These are phyloP conservation scores for Hyaloscypha hepaticicola DNA, from an alignment of 495 filamentous ascomycete genomes.

Conservation along the genomic window DNA sequence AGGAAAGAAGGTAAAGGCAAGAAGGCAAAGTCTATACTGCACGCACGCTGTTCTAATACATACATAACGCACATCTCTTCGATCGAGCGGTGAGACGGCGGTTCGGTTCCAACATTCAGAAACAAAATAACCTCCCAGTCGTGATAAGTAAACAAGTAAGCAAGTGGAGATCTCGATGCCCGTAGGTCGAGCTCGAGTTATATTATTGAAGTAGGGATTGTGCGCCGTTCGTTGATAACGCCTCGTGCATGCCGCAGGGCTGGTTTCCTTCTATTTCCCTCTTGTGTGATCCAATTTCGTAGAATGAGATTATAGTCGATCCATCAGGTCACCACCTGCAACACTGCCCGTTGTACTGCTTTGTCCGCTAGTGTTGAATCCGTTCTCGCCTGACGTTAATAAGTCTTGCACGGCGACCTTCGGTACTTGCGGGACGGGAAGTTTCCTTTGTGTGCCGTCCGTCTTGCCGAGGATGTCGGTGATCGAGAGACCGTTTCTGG, in stretches of 20 bases:
- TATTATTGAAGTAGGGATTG: constrained; percentile 16
- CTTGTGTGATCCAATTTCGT: neutral
- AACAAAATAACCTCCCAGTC: neutral
- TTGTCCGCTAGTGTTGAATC: constrained; percentile 46
- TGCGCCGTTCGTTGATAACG: constrained; percentile 1
- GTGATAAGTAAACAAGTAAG: neutral
- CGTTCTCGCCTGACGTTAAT: constrained; percentile 58
- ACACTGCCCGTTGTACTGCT: constrained; percentile 31
- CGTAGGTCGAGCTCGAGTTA: neutral
- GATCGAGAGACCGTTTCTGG: constrained; percentile 70
- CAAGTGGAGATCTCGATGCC: constrained; percentile 15
- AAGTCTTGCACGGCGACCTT: constrained; percentile 90
- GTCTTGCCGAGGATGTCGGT: constrained; percentile 89
- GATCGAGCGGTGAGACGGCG: neutral
- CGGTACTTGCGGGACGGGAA: constrained; percentile 87
- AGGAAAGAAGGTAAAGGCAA: constrained; percentile 1
- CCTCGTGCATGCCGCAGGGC: constrained; percentile 14
- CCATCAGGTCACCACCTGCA: constrained; percentile 35
- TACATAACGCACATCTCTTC: constrained; percentile 10
- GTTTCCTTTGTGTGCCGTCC: constrained; percentile 84
- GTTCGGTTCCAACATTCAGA: constrained; percentile 7
- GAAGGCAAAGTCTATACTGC: constrained; percentile 29
- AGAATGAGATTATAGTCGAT: constrained; percentile 25
- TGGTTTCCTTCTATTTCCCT: constrained; percentile 6
- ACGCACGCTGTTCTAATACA: constrained; percentile 26